Base-by-base conservation (phyloP, 2,329 filamentous ascomycete genomes). In the Trichoderma atrobrunneum region DNA sequence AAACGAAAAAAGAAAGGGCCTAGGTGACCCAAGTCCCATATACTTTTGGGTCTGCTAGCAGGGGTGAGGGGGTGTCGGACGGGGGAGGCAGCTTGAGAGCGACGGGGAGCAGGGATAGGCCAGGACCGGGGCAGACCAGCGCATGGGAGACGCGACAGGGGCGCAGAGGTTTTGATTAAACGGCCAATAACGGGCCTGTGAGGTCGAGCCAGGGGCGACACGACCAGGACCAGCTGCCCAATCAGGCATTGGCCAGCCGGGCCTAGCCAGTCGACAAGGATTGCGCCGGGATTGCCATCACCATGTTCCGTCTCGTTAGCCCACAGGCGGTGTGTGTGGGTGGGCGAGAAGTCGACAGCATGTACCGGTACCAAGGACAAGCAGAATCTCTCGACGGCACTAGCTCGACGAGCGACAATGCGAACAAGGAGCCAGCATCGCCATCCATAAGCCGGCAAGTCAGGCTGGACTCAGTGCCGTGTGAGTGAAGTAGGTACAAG, bases 121-220 rank as follows among this genome's bases (percentile, higher is more conserved):
- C 43, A 65, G 64, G 69, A 56, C 72, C 56, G 63, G 72, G 72
- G 81, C 80, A 82, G 82, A 80, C 84, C 84, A 82, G 76, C 81
- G 83, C 84, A 86, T 86, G 83, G 83, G 81, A 85, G 85, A 84
- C 80, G 83, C 84, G 84, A 85, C 82, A 85, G 81, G 84, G 78
- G 78, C 77, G 75, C 63, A 78, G 81, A 81, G 82, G 81, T 82
- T 83, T 82, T 83, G 81, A 87, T 87, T 83, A 85, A 83, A 79
- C 81, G 81, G 76, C 86, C 86, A 88, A 87, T 88, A 81, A 82
- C 78, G 77, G 78, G 73, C 71, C 75, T 75, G 77, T 71, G 74
- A 76, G 72, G 75, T 66, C 80, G 79, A 79, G 80, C 80, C 81
- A 80, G 82, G 82, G 71, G 72, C 64, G 72, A 65, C 36, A 54